Evolutionary conservation across 306 rosid genomes (phyloP).

Genomic region (Pyrus pyrifolia): DNA sequence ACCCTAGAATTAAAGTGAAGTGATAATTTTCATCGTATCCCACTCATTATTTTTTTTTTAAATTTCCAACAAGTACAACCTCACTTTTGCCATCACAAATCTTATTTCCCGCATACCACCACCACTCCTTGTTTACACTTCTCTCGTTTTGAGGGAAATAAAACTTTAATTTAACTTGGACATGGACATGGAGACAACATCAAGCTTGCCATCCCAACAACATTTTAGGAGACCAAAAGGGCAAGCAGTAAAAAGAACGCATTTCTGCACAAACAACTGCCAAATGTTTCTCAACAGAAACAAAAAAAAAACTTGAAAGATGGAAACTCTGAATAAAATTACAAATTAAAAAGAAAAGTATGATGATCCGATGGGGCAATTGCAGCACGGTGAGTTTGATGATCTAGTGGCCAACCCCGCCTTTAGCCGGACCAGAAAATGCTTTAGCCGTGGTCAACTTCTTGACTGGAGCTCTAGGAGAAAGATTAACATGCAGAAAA

Average conservation of each 20-base stretch:
- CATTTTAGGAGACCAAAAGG: not conserved
- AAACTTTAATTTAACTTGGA: not conserved
- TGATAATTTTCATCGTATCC: not conserved
- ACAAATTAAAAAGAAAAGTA: not conserved
- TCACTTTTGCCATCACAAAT: not conserved
- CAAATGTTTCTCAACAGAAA: not conserved
- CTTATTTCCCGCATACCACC: not conserved
- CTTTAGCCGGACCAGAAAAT: conserved; percentile 8
- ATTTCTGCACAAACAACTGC: not conserved
- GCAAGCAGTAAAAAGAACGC: not conserved
- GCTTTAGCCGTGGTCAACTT: conserved; percentile 3
- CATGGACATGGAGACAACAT: not conserved
- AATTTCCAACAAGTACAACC: not conserved
- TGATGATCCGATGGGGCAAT: not conserved
- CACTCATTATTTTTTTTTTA: not conserved
- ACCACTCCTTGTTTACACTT: not conserved
- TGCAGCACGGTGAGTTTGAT: not conserved
- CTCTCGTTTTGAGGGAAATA: not conserved
- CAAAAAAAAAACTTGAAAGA: not conserved
- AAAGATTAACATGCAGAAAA: not conserved
- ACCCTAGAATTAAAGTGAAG: not conserved
- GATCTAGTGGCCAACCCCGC: conserved; percentile 10
- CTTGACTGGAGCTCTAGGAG: not conserved
- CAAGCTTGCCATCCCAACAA: not conserved
- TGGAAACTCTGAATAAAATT: not conserved